Conservation (phyloP, 2,329 filamentous ascomycete genomes). For the Fusarium devonianum region DNA sequence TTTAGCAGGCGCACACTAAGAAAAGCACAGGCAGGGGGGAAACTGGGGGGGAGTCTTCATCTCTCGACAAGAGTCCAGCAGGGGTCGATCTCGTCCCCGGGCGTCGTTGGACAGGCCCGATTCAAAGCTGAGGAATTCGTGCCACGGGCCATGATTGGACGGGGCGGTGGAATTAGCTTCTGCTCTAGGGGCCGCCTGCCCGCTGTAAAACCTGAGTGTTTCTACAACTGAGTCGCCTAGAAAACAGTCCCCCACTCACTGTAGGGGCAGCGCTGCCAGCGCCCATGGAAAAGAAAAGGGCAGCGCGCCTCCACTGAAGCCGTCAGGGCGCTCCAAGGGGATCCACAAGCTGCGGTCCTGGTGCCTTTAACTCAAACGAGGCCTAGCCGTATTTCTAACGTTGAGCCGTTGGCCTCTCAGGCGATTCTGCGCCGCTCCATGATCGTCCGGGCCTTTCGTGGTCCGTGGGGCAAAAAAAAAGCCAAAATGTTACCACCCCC, state of each 20-base stretch:
- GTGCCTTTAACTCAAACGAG: constrained; percentile 4
- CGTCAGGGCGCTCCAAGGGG: constrained; percentile 1
- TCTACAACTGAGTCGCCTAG: not conserved
- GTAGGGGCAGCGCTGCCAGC: not conserved
- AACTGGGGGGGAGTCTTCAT: not conserved
- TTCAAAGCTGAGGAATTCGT: not conserved
- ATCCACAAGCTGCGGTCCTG: constrained; percentile 1
- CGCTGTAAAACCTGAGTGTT: constrained; percentile 1
- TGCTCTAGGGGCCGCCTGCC: not conserved
- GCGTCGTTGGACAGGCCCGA: not conserved
- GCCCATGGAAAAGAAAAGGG: not conserved
- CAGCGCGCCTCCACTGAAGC: not conserved
- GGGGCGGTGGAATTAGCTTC: not conserved
- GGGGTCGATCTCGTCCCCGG: constrained; percentile 1
- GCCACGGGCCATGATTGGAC: not conserved
- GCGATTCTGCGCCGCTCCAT: constrained; percentile 3
- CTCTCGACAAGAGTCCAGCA: constrained; percentile 2
- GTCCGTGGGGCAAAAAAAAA: constrained; percentile 7
- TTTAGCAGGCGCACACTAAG: too few species aligned
- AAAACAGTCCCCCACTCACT: too few species aligned
- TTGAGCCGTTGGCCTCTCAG: constrained; percentile 3
- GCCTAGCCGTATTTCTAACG: constrained; percentile 1
- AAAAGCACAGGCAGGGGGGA: constrained; percentile 1
- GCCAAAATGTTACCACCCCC: too few species aligned
- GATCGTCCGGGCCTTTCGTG: constrained; percentile 8